These are phyloP conservation scores for Xylaria sp. DNA, from an alignment of 495 filamentous ascomycete genomes.

Conservation along the genomic window DNA sequence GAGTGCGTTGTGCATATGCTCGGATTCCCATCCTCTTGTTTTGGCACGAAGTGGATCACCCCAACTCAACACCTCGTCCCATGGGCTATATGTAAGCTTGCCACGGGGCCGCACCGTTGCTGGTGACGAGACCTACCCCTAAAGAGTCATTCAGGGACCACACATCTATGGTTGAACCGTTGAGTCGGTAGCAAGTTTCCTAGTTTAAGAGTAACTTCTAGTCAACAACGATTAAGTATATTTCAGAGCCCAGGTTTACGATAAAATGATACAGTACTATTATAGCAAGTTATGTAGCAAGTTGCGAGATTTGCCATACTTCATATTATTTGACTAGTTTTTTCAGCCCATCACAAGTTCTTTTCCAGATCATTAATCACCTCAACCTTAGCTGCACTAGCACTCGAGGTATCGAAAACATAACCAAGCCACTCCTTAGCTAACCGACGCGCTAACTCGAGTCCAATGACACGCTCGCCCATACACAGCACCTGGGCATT, in stretches of 20 bases:
- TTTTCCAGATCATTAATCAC: constrained; percentile 77
- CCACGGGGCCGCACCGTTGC: not conserved
- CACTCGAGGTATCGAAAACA: constrained; percentile 75
- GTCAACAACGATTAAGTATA: not conserved
- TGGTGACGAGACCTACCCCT: not conserved
- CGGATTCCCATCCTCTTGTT: not conserved
- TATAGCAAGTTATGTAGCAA: not conserved
- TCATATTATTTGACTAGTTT: not conserved
- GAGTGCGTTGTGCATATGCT: constrained; percentile 5
- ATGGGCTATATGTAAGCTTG: no score
- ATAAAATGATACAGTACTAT: not conserved
- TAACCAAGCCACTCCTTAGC: constrained; percentile 85
- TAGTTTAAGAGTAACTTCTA: not conserved
- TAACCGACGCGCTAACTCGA: constrained; percentile 78
- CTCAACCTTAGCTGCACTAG: constrained; percentile 76
- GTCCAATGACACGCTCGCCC: constrained; percentile 82
- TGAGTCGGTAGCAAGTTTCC: not conserved
- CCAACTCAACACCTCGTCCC: not conserved
- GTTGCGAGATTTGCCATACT: not conserved
- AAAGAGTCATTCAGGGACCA: not conserved
- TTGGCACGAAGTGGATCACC: not conserved
- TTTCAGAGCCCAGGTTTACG: not conserved
- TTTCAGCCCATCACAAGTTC: constrained; percentile 34
- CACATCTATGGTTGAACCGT: not conserved
- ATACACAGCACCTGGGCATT: constrained; percentile 89